Evolutionary conservation across 192 early-diverging fungal species (phyloP), one percentile per base, ranked within the genome.

Genomic region (Spizellomyces sp.): DNA sequence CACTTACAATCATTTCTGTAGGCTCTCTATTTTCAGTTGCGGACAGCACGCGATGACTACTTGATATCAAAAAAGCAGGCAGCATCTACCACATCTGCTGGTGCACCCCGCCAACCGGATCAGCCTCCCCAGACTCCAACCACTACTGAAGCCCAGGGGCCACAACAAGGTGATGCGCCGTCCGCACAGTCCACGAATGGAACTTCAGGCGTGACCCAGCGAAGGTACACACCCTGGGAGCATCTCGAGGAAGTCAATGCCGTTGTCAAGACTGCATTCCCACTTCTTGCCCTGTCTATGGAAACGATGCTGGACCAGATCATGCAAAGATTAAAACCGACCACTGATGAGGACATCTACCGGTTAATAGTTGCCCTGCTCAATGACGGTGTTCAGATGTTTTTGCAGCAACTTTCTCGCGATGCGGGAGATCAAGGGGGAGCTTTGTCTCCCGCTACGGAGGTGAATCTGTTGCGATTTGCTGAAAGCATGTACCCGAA

Each of bases 281-380:
- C 98, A 22, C 85, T 98, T 52, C 82, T 98, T 43, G 91, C 94
- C 3, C 76, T 98, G 50, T 93, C 96, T 12, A 96, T 99, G 91
- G 96, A 99, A 82, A 95, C 92, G 1, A 98, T 99, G 94, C 91
- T 95, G 6, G 96, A 99, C 75, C 96, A 98, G 79, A 95, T 99
- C n/a, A 89, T 93, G 50, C 88, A 91, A 67, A 85, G 93, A 5
- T 80, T 99, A 58, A 98, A 98, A 76, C 96, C 96, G 4, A 90
- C 90, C 8, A 89, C 94, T 1, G 96, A 98, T 75, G 96, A 99
- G 75, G 98, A 99, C 66, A 98, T 98, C 64, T 98, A 99, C 68
- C 86, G 98, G 12, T 78, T 98, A 62, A 93, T 98, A 66, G 92
- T 93, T 19, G 95, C 95, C 6, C 80, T 98, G 19, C 86, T 96